phyloP scores from a whole-genome alignment of 495 filamentous ascomycete species.

The Articulospora tetracladia region DNA sequence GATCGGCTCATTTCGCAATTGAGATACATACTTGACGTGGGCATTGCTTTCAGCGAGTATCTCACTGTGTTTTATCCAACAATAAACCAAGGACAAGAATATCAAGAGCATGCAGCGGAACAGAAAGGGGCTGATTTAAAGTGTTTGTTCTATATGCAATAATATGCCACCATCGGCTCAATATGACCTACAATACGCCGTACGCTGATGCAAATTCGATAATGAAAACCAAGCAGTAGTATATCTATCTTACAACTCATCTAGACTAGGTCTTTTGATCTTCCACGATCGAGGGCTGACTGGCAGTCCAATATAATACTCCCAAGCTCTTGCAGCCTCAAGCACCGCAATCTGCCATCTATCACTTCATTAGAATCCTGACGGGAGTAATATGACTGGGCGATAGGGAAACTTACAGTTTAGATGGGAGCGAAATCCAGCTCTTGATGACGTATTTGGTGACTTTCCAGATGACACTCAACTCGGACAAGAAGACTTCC shows the following conservation, averaged over 20 bases:
- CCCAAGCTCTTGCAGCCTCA: conserved; percentile 63
- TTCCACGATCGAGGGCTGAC: conserved; percentile 66
- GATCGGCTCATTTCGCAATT: too few relatives aligned
- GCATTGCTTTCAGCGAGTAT: too few relatives aligned
- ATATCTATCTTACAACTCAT: conserved; percentile 49
- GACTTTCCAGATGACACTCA: conserved; percentile 54
- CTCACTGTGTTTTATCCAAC: too few relatives aligned
- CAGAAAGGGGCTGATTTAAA: too few relatives aligned
- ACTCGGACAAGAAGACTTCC: conserved; percentile 63
- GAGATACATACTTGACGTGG: too few relatives aligned
- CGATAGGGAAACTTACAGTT: conserved; percentile 53
- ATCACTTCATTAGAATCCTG: conserved; percentile 4
- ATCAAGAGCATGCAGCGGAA: too few relatives aligned
- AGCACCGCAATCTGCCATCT: conserved; percentile 58
- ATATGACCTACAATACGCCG: neutral
- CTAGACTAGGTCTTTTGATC: conserved; percentile 48
- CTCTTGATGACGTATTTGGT: conserved; percentile 60
- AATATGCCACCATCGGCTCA: neutral
- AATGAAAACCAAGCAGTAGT: neutral
- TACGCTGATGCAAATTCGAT: conserved; percentile 7
- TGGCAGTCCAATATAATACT: conserved; percentile 76
- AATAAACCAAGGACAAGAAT: too few relatives aligned
- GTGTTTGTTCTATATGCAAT: too few relatives aligned
- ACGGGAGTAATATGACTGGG: conserved; percentile 2
- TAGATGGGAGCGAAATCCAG: conserved; percentile 66